Evolutionary conservation across 2,329 filamentous ascomycete species (phyloP), one percentile per base, ranked within the genome.

Genomic region (Teratosphaeriaceae sp.): DNA sequence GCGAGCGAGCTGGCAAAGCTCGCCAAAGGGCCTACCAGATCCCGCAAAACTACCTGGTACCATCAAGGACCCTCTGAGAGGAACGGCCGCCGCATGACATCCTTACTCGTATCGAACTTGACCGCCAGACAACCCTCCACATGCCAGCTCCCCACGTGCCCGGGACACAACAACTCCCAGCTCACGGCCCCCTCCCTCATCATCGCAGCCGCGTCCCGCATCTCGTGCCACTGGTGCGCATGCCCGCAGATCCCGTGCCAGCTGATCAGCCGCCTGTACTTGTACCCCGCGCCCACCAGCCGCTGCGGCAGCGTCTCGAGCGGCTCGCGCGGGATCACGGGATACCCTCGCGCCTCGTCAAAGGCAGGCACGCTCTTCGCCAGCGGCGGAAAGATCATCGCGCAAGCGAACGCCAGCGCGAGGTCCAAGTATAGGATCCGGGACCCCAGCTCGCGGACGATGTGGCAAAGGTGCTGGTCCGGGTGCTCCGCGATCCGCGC

Each of bases 401-500:
- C 38, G 44, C 53, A 57, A 3, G 44, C 50, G 24, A 47, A 54
- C 5, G 54, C 51, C 5, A 57, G 20, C 13, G 50, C 50, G 30
- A 57, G 33, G 39, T 56, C 51, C 3, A 57, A 43, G n/a, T 34
- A 38, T 24, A 31, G 49, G 21, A 56, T 48, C 15, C 43, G 45
- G 9, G 42, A 19, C 12, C 47, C 48, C 9, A 48, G 18, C 13
- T 44, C 37, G 19, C 50, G 50, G 15, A 57, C 38, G 16, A 57
- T 40, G 36, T 48, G 47, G 43, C 54, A 57, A 27, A 50, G 38
- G 27, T 55, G 53, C 15, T 45, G 29, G 18, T 50, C 45, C 6
- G 50, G 49, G 21, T 49, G 42, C 15, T 50, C 43, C 12, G 46
- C 36, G 18, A 52, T 47, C 15, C 42, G 29, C 3, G 26, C 23